Conservation (phyloP, 768 basidiomycete species). For the Podaxis sp. region DNA sequence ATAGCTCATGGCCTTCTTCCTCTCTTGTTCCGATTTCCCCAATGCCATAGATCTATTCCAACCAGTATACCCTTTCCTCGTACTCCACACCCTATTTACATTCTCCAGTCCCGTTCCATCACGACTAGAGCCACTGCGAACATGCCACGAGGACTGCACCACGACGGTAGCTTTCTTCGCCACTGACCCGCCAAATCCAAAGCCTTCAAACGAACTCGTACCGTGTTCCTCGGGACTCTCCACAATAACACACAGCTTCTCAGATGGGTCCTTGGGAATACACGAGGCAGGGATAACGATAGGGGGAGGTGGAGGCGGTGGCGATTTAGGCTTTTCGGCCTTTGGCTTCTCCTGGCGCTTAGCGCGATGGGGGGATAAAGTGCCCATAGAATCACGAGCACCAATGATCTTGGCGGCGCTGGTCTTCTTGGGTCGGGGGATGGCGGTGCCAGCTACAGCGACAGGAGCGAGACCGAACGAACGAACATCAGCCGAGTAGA, state of each 20-base stretch:
- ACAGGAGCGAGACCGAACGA: not conserved
- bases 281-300: slow-evolving; percentile 12
- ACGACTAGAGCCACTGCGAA: slow-evolving; percentile 17
- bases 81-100: slow-evolving; percentile 26
- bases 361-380: slow-evolving; percentile 6
- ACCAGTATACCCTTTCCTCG: slow-evolving; percentile 25
- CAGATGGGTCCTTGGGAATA: slow-evolving; percentile 12
- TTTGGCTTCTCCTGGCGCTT: slow-evolving; percentile 11
- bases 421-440: slow-evolving; percentile 14
- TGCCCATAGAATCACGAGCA: slow-evolving; percentile 23
- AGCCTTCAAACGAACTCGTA: slow-evolving; percentile 24
- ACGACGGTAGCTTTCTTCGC: slow-evolving; percentile 1
- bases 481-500: not conserved
- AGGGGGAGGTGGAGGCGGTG: slow-evolving; percentile 15
- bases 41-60: slow-evolving; percentile 18
- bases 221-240: slow-evolving; percentile 35
- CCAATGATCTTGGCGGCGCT: slow-evolving; percentile 18
- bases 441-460: slow-evolving; percentile 1
- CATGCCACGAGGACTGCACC: slow-evolving; percentile 5
- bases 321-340: slow-evolving; percentile 8
- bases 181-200: slow-evolving; percentile 19
- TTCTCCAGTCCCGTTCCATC: slow-evolving; percentile 2
- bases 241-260: slow-evolving; percentile 29
- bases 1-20: slow-evolving; percentile 23
- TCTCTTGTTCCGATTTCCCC: slow-evolving; percentile 16